Evolutionary conservation across 2,329 filamentous ascomycete genomes (phyloP).

Genomic region (Fusarium succisae): DNA sequence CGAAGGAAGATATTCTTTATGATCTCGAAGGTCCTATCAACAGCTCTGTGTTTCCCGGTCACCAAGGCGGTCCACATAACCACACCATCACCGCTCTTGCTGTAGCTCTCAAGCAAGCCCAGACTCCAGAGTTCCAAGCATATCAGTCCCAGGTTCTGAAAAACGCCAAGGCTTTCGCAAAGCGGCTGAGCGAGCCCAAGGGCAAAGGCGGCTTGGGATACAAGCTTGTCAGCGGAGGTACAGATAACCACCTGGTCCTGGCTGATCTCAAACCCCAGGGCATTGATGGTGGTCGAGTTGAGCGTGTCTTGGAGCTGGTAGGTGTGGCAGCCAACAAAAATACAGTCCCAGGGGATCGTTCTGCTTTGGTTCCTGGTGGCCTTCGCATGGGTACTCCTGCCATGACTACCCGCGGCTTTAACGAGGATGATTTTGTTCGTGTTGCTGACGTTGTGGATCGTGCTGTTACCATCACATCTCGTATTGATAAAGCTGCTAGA

Average conservation of each 20-base stretch:
- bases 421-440: conserved; percentile 84
- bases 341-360: conserved; percentile 94
- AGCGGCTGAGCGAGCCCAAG: conserved; percentile 71
- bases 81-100: conserved; percentile 97
- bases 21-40: conserved; percentile 95
- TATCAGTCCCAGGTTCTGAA: conserved; percentile 92
- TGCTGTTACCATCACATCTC: conserved; percentile 80
- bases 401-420: conserved; percentile 97
- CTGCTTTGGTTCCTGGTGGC: conserved; percentile 90
- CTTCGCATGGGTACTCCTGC: conserved; percentile 94
- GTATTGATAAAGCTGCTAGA: conserved; percentile 77
- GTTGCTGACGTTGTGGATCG: conserved; percentile 88
- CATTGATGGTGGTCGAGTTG: conserved; percentile 89
- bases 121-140: conserved; percentile 86
- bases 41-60: conserved; percentile 94
- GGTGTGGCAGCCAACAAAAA: conserved; percentile 99
- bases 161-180: conserved; percentile 89
- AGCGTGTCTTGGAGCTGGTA: conserved; percentile 89
- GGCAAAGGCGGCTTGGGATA: conserved; percentile 83
- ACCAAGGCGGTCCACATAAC: conserved; percentile 98
- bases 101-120: conserved; percentile 93
- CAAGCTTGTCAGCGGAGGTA: conserved; percentile 91
- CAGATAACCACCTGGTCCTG: conserved; percentile 96
- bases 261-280: conserved; percentile 88
- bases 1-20: conserved; percentile 85